Conservation (phyloP, 164 flowering plant genomes). For the Vitis rotundifolia region DNA sequence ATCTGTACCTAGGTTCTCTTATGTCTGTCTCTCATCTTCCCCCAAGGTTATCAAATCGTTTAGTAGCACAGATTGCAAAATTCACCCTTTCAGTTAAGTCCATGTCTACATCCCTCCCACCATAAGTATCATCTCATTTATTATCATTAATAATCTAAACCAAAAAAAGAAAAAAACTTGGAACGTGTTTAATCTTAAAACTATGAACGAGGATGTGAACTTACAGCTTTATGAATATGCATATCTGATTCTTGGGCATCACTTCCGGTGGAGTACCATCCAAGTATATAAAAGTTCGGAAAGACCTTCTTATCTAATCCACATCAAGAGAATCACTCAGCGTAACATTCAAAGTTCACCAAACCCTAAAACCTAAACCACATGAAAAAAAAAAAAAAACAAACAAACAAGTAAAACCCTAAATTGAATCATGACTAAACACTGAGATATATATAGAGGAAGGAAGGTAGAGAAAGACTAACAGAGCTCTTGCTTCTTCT, state of each 20-base stretch:
- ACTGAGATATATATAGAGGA: background rate
- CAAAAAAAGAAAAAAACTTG: too few relatives aligned
- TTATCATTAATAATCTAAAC: too few relatives aligned
- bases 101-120: too few relatives aligned
- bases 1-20: too few relatives aligned
- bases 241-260: conserved; percentile 85
- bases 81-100: too few relatives aligned
- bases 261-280: conserved; percentile 96
- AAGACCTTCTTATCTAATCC: conserved; percentile 86
- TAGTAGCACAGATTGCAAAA: too few relatives aligned
- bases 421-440: too few relatives aligned
- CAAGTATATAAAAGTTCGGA: conserved; percentile 85
- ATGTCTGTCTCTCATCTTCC: too few relatives aligned
- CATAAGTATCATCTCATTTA: too few relatives aligned
- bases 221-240: conserved; percentile 89
- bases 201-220: conserved; percentile 18
- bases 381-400: background rate
- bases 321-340: background rate
- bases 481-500: conserved; percentile 96
- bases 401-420: background rate
- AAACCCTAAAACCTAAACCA: conserved; percentile 9
- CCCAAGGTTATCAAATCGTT: too few relatives aligned
- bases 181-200: too few relatives aligned
- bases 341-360: background rate
- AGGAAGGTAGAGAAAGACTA: conserved; percentile 6